These are phyloP conservation scores for Tolypocladium amazonense DNA, from an alignment of 2,329 filamentous ascomycete species.

Conservation along the genomic window DNA sequence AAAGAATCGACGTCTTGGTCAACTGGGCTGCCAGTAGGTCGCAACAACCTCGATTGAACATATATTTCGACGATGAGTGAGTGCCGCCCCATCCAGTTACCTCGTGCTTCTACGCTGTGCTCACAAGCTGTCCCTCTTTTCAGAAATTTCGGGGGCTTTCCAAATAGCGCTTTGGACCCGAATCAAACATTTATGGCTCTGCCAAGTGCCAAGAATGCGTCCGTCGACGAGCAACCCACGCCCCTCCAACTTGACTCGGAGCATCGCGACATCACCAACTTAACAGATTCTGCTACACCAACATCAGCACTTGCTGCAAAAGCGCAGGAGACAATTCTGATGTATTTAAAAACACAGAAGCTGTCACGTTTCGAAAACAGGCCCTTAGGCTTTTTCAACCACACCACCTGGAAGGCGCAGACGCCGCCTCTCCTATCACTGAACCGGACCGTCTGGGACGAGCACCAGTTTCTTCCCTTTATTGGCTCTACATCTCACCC, in stretches of 20 bases:
- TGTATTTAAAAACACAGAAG: constrained; percentile 14
- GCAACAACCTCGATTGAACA: constrained; percentile 7
- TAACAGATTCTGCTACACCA: background rate
- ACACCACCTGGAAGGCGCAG: constrained; percentile 14
- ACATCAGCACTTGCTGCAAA: background rate
- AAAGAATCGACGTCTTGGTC: constrained; percentile 11
- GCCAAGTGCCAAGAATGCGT: background rate
- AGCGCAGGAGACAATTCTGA: constrained; percentile 10
- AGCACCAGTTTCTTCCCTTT: constrained; percentile 11
- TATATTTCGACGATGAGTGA: constrained; percentile 15
- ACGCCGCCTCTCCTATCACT: constrained; percentile 8
- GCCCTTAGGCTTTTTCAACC: constrained; percentile 15
- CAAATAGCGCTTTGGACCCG: constrained; percentile 10
- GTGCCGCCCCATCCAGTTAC: background rate
- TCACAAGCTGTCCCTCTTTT: fast-evolving
- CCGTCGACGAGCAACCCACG: background rate
- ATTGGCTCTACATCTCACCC: constrained; percentile 5
- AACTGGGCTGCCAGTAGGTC: constrained; percentile 5
- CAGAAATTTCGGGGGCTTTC: constrained; percentile 12
- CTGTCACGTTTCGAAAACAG: constrained; percentile 10
- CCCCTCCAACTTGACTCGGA: background rate
- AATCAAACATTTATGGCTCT: constrained; percentile 8
- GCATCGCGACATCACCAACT: constrained; percentile 4
- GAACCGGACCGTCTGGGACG: constrained; percentile 10
- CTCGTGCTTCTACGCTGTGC: too few species aligned